Conservation (phyloP, 176 grass and related monocot species). For the Eragrostis curvula region DNA sequence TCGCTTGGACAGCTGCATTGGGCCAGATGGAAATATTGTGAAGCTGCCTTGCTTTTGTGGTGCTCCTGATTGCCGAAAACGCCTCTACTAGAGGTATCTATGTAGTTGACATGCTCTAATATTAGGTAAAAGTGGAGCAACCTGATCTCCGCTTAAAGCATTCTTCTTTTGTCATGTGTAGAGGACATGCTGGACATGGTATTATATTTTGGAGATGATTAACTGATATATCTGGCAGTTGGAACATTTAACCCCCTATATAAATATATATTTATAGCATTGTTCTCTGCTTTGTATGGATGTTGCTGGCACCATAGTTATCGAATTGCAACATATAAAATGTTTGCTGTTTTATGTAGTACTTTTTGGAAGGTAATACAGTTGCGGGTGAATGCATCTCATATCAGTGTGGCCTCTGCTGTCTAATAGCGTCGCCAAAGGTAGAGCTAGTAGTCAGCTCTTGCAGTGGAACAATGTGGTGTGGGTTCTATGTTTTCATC, state of each 20-base stretch:
- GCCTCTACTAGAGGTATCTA: slow-evolving; percentile 60
- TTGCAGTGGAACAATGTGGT: no score
- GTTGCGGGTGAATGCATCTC: not conserved
- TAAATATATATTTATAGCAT: not conserved
- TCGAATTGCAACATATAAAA: not conserved
- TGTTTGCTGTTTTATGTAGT: not conserved
- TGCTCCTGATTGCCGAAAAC: slow-evolving; percentile 63
- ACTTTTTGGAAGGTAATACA: not conserved
- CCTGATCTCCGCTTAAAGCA: not conserved
- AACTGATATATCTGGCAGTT: slow-evolving; percentile 11
- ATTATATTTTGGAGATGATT: slow-evolving; percentile 34
- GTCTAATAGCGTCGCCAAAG: no score
- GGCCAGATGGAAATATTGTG: slow-evolving; percentile 54
- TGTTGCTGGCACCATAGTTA: not conserved
- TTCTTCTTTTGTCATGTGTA: slow-evolving; percentile 10
- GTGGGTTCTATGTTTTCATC: no score
- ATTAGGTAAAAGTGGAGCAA: slow-evolving; percentile 20
- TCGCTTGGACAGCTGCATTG: slow-evolving; percentile 71
- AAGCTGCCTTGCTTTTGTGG: slow-evolving; percentile 69
- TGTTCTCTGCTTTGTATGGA: not conserved
- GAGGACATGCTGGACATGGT: slow-evolving; percentile 27
- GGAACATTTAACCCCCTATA: slow-evolving; percentile 11
- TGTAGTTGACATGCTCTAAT: slow-evolving; percentile 33
- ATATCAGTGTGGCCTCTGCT: not conserved
- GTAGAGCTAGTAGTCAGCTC: no score